Base-by-base conservation (phyloP, 208 protist species). In the Crithidia brevicula region DNA sequence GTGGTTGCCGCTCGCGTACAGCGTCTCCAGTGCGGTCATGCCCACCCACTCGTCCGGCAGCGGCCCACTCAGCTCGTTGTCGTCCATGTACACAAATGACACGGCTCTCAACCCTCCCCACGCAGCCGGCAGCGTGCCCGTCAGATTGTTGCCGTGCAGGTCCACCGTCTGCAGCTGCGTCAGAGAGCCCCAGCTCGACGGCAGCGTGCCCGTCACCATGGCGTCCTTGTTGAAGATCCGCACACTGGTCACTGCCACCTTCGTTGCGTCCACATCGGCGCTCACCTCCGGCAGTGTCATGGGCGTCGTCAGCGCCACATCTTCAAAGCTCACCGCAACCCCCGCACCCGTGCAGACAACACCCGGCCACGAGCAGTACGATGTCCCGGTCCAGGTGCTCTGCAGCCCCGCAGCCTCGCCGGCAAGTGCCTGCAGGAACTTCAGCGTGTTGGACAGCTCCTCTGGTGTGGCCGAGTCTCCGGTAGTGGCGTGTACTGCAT, bases 151-250 rank as follows among this genome's bases (percentile, higher is more conserved):
- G 18, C n/a, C 33, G 33, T 43, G 6, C 31, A 58, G 52, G 31
- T 40, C 2, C 31, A 58, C 18, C 13, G 9, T 10, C 52, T 43
- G 22, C 28, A 58, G 33, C 33, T 23, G 22, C 52, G 52, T 58
- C 52, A 58, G 13, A 2, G n/a, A 3, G 31, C 52, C 33, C 52
- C 52, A 58, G 13, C 4, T 31, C 3, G 52, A 4, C 33, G 52
- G 52, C 33, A 58, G 33, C n/a, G 52, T 58, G 31, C 52, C 52
- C 33, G 52, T 28, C 18, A 58, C 3, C 6, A 38, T 33, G 28
- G 7, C 28, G 6, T 23, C 28, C 28, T 38, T 36, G 5, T 42
- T n/a, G 18, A 43, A 4, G 4, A 51, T 51, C 22, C 23, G 22
- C 5, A 54, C 5, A 25, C 4, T 9, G 7, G 50, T 54, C 11